A percentile compares a stretch with the other conserved stretches of the same genome.
Evolutionary conservation across 345 rosid species (phyloP).

Genomic region (Eutrema japonicum): DNA sequence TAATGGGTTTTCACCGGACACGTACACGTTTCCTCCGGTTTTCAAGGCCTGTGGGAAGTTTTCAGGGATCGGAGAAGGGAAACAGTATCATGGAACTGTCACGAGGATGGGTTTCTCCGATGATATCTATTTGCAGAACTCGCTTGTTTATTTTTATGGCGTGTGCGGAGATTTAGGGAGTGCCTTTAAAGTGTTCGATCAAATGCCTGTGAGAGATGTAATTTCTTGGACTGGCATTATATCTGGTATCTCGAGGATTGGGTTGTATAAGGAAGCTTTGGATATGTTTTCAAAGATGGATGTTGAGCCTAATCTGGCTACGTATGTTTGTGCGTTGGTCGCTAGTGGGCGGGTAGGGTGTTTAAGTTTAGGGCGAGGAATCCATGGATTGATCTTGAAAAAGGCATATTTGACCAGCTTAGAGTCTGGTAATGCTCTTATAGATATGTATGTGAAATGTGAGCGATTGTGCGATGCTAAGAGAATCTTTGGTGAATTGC

Average conservation of each 20-base stretch:
- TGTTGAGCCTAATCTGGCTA: conserved; percentile 45
- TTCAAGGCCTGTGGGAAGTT: conserved; percentile 55
- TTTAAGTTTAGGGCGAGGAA: conserved; percentile 45
- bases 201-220: conserved; percentile 55
- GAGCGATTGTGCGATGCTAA: conserved; percentile 48
- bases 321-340: conserved; percentile 46
- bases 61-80: conserved; percentile 43
- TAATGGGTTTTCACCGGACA: conserved; percentile 48
- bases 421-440: conserved; percentile 52
- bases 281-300: conserved; percentile 50
- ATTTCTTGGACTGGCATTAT: conserved; percentile 55
- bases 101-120: conserved; percentile 42
- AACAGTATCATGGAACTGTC: conserved; percentile 44
- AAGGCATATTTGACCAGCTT: conserved; percentile 30
- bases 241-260: conserved; percentile 45
- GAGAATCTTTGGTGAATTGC: conserved; percentile 46
- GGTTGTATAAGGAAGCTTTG: conserved; percentile 49
- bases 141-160: conserved; percentile 45
- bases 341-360: conserved; percentile 51
- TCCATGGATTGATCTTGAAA: conserved; percentile 49
- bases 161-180: conserved; percentile 39
- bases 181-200: conserved; percentile 51
- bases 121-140: conserved; percentile 49
- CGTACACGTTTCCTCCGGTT: conserved; percentile 52
- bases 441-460: conserved; percentile 58